Evolutionary conservation across 148 eudicot genomes (phyloP), one percentile per base, ranked within the genome.

Genomic region (Salicornia ramosissima): DNA sequence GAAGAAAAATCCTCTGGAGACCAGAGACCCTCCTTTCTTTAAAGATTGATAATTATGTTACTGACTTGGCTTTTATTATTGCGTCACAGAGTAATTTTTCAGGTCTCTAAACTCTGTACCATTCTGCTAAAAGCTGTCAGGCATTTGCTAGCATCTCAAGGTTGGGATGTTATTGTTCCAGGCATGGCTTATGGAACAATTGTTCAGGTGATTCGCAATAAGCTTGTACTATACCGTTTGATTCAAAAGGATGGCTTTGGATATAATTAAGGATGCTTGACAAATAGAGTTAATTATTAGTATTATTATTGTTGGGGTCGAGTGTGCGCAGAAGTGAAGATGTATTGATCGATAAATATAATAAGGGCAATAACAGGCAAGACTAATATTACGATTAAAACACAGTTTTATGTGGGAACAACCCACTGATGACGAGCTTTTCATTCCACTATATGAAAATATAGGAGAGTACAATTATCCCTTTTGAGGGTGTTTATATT

Each of bases 121-220:
- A 79, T 89, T 77, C 96, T 90, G 70, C 74, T 84, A 71, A 90
- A 91, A 80, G 93, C 93, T 54, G 86, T 84, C 43, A 86, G 97
- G 77, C 84, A 58, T 50, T 72, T 80, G 31, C 62, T 90, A 56
- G 91, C 84, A 59, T 88, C 96, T 71, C 80, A 88, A 74, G 99
- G 99, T 71, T 94, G 97, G 97, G 97, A 94, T 85, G 89, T 94
- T 80, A 91, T 94, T 67, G 97, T 94, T 72, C 92, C 97, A 4
- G 99, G 99, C 68, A 75, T 79, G 74, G 89, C 93, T 73, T 66
- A 71, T 67, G 99, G 99, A 75, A 88, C 86, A 46, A 72, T 94
- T 64, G 73, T 91, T 74, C 91, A 88, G 91, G 99, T 94, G 49
- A 21, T 42, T 28, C 46, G 22, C 39, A 10, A 36, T 29, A 47